phyloP scores from a whole-genome alignment of 2,329 filamentous ascomycete species.

The Ophiognomonia clavigignenti-juglandacearum region DNA sequence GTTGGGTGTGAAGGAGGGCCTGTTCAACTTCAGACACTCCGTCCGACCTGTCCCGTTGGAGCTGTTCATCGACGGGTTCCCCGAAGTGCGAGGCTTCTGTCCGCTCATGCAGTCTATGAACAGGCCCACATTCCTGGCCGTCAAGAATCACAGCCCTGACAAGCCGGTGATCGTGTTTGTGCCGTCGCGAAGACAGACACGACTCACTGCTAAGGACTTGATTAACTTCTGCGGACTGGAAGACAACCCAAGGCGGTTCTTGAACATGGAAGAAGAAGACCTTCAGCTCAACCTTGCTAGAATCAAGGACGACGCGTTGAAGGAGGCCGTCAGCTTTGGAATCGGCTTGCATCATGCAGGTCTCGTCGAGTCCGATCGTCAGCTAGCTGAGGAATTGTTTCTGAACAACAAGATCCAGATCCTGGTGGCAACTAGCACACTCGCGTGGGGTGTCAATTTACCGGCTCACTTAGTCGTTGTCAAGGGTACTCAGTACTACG shows the following conservation, averaged over 20 bases:
- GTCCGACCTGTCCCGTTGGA: slow-evolving; percentile 94
- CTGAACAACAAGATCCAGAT: slow-evolving; percentile 98
- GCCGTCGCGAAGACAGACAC: slow-evolving; percentile 88
- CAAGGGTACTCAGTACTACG: slow-evolving; percentile 97
- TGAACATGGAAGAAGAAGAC: slow-evolving; percentile 93
- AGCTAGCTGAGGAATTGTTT: slow-evolving; percentile 89
- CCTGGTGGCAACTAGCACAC: slow-evolving; percentile 87
- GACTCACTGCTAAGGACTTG: slow-evolving; percentile 89
- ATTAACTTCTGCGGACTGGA: slow-evolving; percentile 99
- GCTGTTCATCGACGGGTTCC: slow-evolving; percentile 96
- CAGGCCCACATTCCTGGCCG: slow-evolving; percentile 88
- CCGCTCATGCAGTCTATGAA: slow-evolving; percentile 99
- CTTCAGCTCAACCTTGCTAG: slow-evolving; percentile 79
- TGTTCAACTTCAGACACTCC: slow-evolving; percentile 97
- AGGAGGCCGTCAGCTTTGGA: slow-evolving; percentile 93
- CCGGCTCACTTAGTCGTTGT: slow-evolving; percentile 96
- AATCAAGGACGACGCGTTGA: slow-evolving; percentile 88
- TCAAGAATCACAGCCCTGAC: slow-evolving; percentile 92
- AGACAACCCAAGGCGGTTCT: slow-evolving; percentile 89
- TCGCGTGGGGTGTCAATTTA: slow-evolving; percentile 97
- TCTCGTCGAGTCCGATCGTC: slow-evolving; percentile 89
- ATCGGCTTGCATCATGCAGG: slow-evolving; percentile 97
- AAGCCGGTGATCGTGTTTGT: slow-evolving; percentile 99
- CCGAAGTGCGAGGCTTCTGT: slow-evolving; percentile 90
- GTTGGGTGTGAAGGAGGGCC: slow-evolving; percentile 90